phyloP scores from a whole-genome alignment of 208 protist genomes.

The Trypanosoma platydactyli region DNA sequence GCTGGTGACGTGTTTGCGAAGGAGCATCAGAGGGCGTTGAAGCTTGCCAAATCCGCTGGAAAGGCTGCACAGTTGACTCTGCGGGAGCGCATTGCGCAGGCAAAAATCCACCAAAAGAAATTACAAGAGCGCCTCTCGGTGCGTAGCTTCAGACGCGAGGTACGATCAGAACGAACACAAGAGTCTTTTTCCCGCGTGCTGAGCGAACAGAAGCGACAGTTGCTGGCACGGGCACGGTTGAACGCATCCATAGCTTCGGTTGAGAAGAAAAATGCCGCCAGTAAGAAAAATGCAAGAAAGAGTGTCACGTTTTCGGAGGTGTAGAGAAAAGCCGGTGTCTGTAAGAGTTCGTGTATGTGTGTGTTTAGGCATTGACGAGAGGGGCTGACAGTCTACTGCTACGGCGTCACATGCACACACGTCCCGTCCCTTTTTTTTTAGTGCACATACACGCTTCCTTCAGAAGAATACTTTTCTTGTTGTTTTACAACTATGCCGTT shows the following conservation, averaged over 20 bases:
- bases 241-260: constrained; percentile 28
- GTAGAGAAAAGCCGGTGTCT: neutral
- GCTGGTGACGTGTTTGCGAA: constrained; percentile 20
- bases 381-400: neutral
- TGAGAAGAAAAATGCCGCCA: constrained; percentile 16
- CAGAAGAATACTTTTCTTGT: no score
- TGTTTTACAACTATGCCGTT: no score
- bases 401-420: no score
- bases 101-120: constrained; percentile 55
- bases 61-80: constrained; percentile 52
- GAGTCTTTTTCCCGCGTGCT: constrained; percentile 72
- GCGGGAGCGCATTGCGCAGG: constrained; percentile 46
- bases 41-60: constrained; percentile 56
- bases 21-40: constrained; percentile 56
- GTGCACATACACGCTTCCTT: no score
- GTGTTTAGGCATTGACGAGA: neutral
- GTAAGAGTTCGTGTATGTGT: neutral
- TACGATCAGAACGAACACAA: constrained; percentile 45
- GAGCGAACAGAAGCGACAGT: constrained; percentile 77
- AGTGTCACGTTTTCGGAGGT: constrained; percentile 50
- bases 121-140: constrained; percentile 49
- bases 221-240: constrained; percentile 52
- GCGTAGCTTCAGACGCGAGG: constrained; percentile 40
- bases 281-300: constrained; percentile 35
- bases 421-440: no score